phyloP scores from a whole-genome alignment of 768 basidiomycete genomes.

The Termitomyces sp. region DNA sequence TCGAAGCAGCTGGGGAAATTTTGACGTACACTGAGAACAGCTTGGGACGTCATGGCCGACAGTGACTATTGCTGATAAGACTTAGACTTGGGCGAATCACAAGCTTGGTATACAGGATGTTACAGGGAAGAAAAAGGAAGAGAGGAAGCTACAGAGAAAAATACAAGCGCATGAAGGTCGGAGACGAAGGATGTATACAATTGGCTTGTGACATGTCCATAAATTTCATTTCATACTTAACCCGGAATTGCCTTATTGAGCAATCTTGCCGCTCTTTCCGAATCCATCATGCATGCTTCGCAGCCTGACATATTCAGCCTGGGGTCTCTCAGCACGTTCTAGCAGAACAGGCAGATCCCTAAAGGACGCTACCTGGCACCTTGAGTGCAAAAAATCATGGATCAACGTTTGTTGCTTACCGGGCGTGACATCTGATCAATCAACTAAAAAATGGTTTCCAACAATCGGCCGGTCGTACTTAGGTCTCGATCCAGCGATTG shows the following conservation, averaged over 20 bases:
- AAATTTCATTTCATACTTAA: constrained; percentile 15
- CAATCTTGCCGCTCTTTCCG: constrained; percentile 9
- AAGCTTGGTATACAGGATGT: constrained; percentile 14
- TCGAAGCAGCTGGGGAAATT: constrained; percentile 5
- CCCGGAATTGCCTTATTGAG: constrained; percentile 16
- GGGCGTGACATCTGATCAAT: background rate
- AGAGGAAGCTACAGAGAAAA: constrained; percentile 9
- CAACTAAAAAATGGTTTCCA: background rate
- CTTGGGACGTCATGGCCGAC: constrained; percentile 12
- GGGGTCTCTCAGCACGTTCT: background rate
- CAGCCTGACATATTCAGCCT: background rate
- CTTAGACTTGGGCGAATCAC: constrained; percentile 2
- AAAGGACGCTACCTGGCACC: background rate
- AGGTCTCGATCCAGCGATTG: too few species aligned
- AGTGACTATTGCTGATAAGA: constrained; percentile 7
- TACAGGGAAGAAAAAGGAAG: constrained; percentile 10
- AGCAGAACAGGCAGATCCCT: background rate
- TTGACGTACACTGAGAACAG: constrained; percentile 17
- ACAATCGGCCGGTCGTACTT: background rate
- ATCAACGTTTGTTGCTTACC: background rate
- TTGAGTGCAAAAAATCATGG: background rate
- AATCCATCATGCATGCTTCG: constrained; percentile 2
- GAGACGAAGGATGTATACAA: constrained; percentile 13
- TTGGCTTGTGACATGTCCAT: constrained; percentile 16
- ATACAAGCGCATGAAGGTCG: constrained; percentile 21